Base-by-base conservation (phyloP, 2,329 filamentous ascomycete species). In the Juglanconis sp. region DNA sequence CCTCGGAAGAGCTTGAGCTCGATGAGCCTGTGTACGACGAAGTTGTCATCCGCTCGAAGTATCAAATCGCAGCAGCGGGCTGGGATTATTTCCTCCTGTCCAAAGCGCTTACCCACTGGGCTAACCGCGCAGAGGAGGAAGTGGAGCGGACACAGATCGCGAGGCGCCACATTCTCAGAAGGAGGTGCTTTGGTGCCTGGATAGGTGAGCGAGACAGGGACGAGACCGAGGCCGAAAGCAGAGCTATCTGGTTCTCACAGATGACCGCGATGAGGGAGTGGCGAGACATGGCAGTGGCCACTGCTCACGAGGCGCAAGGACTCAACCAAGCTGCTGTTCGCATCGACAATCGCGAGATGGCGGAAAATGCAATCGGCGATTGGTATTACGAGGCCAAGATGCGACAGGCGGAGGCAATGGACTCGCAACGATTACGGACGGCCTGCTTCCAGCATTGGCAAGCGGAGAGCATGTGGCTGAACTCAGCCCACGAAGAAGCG, bases 41-140 rank as follows among this genome's bases (percentile, higher is more conserved):
- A 32, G 31, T 54, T n/a, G 50, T 34, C 5, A 38, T 61, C 35
- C 61, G 55, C 47, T 61, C 61, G 30, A 58, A 63, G 34, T 63
- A 63, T 35, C 61, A 63, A 38, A 47, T 63, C 87, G 69, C 77
- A 74, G 54, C 82, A 50, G 88, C 88, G 35, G 78, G 76, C 1
- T 81, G 83, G 65, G 87, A 87, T 50, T 83, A 89, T 61, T 88
- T 86, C 66, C 77, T 91, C 6, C 72, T 88, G 60, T 83, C 80
- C 3, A 87, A 86, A 70, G 81, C 84, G 2, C 86, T 91, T 59
- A 82, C 79, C 1, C 85, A 89, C 64, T 96, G 91, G 91, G 82
- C 83, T 10, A 81, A 83, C 57, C 78, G 82, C 54, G 82, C 89
- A 10, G 81, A 80, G 5, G 85, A 90, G 13, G 85, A 91, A 68